Conservation (phyloP, 2,329 filamentous ascomycete genomes). For the Huntiella bhutanensis region DNA sequence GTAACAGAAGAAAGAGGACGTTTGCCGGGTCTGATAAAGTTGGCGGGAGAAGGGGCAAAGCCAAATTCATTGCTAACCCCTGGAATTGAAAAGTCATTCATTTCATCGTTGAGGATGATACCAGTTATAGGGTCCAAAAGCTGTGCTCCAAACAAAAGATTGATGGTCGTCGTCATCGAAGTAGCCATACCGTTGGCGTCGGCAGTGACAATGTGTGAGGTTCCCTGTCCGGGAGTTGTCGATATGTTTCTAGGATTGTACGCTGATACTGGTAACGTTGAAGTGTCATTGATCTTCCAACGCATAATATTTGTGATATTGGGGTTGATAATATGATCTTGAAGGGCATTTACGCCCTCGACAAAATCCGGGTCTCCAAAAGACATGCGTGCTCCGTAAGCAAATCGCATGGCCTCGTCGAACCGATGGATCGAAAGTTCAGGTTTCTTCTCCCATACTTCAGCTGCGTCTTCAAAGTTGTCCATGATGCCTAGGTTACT, state of each 20-base stretch:
- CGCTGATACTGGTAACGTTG: conserved; percentile 50
- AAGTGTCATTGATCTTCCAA: conserved; percentile 48
- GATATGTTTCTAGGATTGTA: conserved; percentile 56
- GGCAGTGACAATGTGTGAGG: conserved; percentile 52
- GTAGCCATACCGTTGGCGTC: conserved; percentile 59
- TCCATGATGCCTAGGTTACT: conserved; percentile 68
- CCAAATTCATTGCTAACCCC: conserved; percentile 62
- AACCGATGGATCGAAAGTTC: conserved; percentile 65
- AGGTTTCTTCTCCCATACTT: conserved; percentile 17
- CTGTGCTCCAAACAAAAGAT: conserved; percentile 65
- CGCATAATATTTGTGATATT: conserved; percentile 39
- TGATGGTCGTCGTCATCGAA: conserved; percentile 71
- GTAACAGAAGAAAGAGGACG: conserved; percentile 69
- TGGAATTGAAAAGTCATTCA: conserved; percentile 76
- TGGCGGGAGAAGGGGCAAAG: conserved; percentile 59
- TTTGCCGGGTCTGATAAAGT: conserved; percentile 67
- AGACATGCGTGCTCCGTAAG: conserved; percentile 58
- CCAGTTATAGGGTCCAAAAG: conserved; percentile 68
- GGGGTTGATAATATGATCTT: conserved; percentile 47
- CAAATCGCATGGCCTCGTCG: conserved; percentile 76
- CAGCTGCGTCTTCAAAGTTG: conserved; percentile 41
- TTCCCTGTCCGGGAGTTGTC: conserved; percentile 51
- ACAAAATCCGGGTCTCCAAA: conserved; percentile 73
- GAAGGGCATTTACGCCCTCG: conserved; percentile 31
- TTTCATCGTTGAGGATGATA: conserved; percentile 56